Evolutionary conservation across 2,329 filamentous ascomycete species (phyloP).

Genomic region (Hypoxylon sp.): DNA sequence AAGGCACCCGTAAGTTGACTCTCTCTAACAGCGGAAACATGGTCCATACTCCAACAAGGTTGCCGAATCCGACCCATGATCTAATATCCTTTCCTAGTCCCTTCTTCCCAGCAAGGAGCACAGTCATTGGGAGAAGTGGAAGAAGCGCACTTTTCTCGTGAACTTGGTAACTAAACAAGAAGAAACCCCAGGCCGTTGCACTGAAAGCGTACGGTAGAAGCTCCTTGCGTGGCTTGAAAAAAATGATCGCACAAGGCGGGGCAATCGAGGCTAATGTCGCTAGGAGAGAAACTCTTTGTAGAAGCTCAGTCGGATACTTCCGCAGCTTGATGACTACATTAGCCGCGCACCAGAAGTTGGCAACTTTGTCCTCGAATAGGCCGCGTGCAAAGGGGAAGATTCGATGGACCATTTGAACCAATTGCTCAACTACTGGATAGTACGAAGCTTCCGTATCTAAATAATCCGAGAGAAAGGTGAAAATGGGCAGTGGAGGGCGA

Average conservation of each 20-base stretch:
- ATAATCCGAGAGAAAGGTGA: slow-evolving; percentile 69
- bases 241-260: slow-evolving; percentile 83
- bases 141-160: slow-evolving; percentile 98
- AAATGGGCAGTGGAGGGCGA: slow-evolving; percentile 74
- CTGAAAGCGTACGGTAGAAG: slow-evolving; percentile 86
- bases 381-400: slow-evolving; percentile 97
- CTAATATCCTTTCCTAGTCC: slow-evolving; percentile 83
- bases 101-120: slow-evolving; percentile 83
- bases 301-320: slow-evolving; percentile 76
- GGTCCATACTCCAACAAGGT: slow-evolving; percentile 90
- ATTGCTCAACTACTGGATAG: slow-evolving; percentile 82
- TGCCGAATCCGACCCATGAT: slow-evolving; percentile 96
- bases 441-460: slow-evolving; percentile 77
- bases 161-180: slow-evolving; percentile 97
- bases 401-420: slow-evolving; percentile 89
- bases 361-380: slow-evolving; percentile 98
- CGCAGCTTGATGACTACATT: slow-evolving; percentile 92
- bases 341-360: slow-evolving; percentile 96
- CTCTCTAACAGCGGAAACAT: slow-evolving; percentile 91
- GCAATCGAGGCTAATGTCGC: slow-evolving; percentile 83
- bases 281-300: slow-evolving; percentile 82
- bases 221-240: slow-evolving; percentile 82
- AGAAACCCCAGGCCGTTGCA: slow-evolving; percentile 94
- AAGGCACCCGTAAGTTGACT: slow-evolving; percentile 87
- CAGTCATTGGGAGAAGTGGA: slow-evolving; percentile 92